Conservation (phyloP, 2,329 filamentous ascomycete species). For the Gaeumannomyces sp. region DNA sequence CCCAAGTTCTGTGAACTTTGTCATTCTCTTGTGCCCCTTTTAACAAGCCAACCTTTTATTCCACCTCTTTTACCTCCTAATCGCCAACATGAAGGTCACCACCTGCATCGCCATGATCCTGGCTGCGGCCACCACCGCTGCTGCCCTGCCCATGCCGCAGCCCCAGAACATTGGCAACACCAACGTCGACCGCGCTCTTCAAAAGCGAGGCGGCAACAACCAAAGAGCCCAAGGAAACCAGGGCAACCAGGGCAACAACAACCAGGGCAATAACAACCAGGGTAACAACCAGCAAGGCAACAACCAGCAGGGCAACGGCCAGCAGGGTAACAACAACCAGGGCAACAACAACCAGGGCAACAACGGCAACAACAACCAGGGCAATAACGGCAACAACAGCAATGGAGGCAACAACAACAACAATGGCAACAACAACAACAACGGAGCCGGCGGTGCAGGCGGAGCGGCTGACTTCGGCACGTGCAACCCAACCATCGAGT, state of each 20-base stretch:
- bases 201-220: neutral
- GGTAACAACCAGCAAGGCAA: conserved; percentile 14
- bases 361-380: conserved; percentile 11
- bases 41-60: neutral
- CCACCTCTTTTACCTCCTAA: neutral
- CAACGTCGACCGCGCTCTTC: neutral
- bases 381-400: conserved; percentile 14
- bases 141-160: conserved; percentile 5
- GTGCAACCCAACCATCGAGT: conserved; percentile 53
- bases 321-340: conserved; percentile 12
- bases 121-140: conserved; percentile 8
- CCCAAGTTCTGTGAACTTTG: conserved; percentile 10
- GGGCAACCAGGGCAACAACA: conserved; percentile 10
- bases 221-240: neutral
- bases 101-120: conserved; percentile 6
- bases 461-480: conserved; percentile 43
- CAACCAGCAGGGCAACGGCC: conserved; percentile 14
- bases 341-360: conserved; percentile 15
- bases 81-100: conserved; percentile 4
- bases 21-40: neutral
- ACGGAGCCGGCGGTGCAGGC: conserved; percentile 16
- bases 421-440: conserved; percentile 12
- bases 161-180: conserved; percentile 2
- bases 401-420: conserved; percentile 15
- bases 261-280: conserved; percentile 7